A percentile compares a stretch with the other conserved stretches of the same genome.
Conservation (phyloP, 164 flowering plant genomes). For the Magnolia sinica region DNA sequence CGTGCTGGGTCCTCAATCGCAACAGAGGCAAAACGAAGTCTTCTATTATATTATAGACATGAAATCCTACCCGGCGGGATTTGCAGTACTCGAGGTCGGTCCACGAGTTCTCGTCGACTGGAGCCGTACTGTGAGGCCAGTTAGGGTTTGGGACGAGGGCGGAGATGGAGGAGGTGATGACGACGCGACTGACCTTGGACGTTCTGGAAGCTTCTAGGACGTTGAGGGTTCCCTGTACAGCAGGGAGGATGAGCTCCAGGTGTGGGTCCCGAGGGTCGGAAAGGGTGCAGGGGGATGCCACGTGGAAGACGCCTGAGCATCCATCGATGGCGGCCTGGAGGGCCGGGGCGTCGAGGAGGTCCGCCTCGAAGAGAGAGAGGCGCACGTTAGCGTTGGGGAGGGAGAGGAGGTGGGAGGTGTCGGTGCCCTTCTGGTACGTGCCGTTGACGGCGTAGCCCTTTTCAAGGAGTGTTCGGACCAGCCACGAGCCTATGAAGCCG, state of each 20-base stretch:
- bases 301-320: constrained; percentile 71
- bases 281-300: constrained; percentile 80
- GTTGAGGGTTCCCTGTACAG: constrained; percentile 70
- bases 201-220: constrained; percentile 49
- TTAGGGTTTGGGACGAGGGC: constrained; percentile 74
- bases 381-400: constrained; percentile 25
- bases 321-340: constrained; percentile 46
- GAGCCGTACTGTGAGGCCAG: constrained; percentile 38
- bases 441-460: constrained; percentile 64
- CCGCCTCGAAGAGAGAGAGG: constrained; percentile 42
- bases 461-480: constrained; percentile 50
- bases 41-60: no score
- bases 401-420: constrained; percentile 50
- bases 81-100: constrained; percentile 77
- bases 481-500: constrained; percentile 85
- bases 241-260: constrained; percentile 58
- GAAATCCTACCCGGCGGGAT: constrained; percentile 41
- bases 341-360: constrained; percentile 49
- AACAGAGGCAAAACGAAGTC: no score
- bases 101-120: constrained; percentile 72
- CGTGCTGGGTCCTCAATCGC: no score
- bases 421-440: constrained; percentile 49
- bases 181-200: constrained; percentile 54
- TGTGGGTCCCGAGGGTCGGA: constrained; percentile 63
- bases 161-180: constrained; percentile 75